A percentile compares a stretch with the other conserved stretches of the same genome.
These are phyloP conservation scores for Salix purpurea DNA, from an alignment of 345 rosid genomes.

Conservation along the genomic window DNA sequence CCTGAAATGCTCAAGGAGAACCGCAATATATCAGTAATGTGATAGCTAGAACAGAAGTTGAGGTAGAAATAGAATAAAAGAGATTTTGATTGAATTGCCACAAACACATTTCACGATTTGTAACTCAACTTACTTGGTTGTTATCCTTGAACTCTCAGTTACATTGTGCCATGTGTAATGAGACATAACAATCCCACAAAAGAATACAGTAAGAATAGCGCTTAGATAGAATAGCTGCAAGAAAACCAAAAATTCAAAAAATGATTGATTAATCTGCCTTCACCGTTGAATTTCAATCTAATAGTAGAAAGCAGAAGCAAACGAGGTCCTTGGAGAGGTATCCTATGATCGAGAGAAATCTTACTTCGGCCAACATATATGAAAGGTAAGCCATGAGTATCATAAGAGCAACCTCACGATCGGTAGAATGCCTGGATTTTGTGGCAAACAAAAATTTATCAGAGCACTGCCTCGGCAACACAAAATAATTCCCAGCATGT, in stretches of 20 bases:
- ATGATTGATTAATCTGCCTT: conserved; percentile 3
- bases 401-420: conserved; percentile 96
- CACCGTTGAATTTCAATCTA: background rate
- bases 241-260: conserved; percentile 3
- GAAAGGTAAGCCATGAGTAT: conserved; percentile 93
- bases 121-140: conserved; percentile 59
- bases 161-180: conserved; percentile 97
- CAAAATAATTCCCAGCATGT: background rate
- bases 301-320: background rate
- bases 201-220: conserved; percentile 90
- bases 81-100: background rate
- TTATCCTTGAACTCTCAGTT: conserved; percentile 84
- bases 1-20: conserved; percentile 35
- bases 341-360: conserved; percentile 16
- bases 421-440: conserved; percentile 71
- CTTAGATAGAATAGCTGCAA: conserved; percentile 79
- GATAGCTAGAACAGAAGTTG: background rate
- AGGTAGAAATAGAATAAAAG: background rate
- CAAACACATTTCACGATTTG: background rate
- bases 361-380: conserved; percentile 86
- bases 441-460: conserved; percentile 4
- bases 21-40: conserved; percentile 6
- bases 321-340: conserved; percentile 1
- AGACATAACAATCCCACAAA: conserved; percentile 96
- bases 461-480: background rate